Conservation (phyloP, 2,329 filamentous ascomycete genomes). For the Lecanicillium sp. region DNA sequence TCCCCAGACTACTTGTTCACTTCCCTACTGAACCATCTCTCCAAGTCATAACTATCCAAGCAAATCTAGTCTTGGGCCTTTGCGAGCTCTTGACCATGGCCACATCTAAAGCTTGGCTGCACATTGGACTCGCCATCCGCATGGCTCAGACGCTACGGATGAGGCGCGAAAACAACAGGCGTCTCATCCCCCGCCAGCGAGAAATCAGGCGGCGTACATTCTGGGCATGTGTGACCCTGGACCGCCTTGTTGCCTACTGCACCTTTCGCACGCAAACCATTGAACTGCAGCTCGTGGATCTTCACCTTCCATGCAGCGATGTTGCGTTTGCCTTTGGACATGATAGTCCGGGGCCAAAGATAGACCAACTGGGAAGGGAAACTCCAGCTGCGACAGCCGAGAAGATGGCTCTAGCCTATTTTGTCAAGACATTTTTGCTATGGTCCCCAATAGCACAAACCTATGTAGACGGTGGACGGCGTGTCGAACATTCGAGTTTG, state of each 20-base stretch:
- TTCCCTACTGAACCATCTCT: not conserved
- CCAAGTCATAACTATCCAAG: conserved; percentile 2
- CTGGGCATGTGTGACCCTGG: conserved; percentile 1
- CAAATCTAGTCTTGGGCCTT: conserved; percentile 1
- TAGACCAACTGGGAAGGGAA: not conserved
- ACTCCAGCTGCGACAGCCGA: not conserved
- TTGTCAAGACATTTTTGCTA: conserved; percentile 4
- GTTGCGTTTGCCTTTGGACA: conserved; percentile 4
- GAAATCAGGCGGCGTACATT: conserved; percentile 1
- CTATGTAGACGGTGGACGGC: conserved; percentile 1
- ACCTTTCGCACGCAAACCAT: conserved; percentile 3
- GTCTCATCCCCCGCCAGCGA: conserved; percentile 1
- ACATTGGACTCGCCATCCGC: conserved; percentile 3
- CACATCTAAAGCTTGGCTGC: conserved; percentile 4
- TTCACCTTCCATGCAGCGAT: conserved; percentile 3
- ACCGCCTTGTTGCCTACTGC: conserved; percentile 2
- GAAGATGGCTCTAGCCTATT: not conserved
- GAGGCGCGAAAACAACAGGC: conserved; percentile 1
- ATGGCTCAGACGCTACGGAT: conserved; percentile 2
- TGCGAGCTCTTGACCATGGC: conserved; percentile 3
- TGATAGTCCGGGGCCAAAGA: not conserved
- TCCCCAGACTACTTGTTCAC: not conserved
- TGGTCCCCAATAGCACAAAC: conserved; percentile 1
- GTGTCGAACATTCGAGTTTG: not conserved
- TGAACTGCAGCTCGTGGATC: not conserved